Base-by-base conservation (phyloP, 345 rosid genomes). In the Abelmoschus esculentus region DNA sequence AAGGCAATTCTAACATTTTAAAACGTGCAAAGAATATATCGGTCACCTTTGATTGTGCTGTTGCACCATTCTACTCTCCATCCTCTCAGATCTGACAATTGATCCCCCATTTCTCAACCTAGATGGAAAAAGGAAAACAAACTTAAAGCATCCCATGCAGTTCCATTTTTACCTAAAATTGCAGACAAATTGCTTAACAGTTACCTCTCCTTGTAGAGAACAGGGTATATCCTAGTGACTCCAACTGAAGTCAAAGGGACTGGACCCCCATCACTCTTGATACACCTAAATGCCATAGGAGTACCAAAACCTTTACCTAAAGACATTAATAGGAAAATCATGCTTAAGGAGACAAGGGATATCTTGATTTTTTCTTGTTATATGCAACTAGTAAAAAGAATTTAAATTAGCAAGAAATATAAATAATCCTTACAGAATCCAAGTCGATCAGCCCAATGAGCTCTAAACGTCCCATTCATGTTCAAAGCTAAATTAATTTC, bases 121-220 rank as follows among this genome's bases (percentile, higher is more conserved):
- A 75, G 49, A 74, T 14, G 61, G 19, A 42, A 62, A 61, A 31
- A 61, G n/a, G 34, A 28, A 56, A 57, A 31, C 11, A 70, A 18
- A 65, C 61, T 53, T 74, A 56, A 72, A 70, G 69, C 54, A 78
- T 7, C 4, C 26, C 62, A 60, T 67, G 22, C 22, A 61, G 54
- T 63, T 42, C 49, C 61, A 3, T 72, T 66, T 78, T 61, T 31
- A 70, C 34, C 40, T 61, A 62, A 61, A 73, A 54, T 34, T 29
- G 72, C 17, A 49, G 61, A 74, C 29, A 61, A 17, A 72, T 50
- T 22, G 34, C 66, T 56, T 62, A 65, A 42, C 71, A 64, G 55
- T 78, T 78, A 91, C 97, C 89, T 91, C 81, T 95, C 99, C 86
- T 81, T 91, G 88, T 86, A 95, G 17, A 91, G 84, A 79, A 88